A percentile compares a stretch with the other conserved stretches of the same genome.
Conservation (phyloP, 768 basidiomycete species). For the Clitopilus hobsonii region DNA sequence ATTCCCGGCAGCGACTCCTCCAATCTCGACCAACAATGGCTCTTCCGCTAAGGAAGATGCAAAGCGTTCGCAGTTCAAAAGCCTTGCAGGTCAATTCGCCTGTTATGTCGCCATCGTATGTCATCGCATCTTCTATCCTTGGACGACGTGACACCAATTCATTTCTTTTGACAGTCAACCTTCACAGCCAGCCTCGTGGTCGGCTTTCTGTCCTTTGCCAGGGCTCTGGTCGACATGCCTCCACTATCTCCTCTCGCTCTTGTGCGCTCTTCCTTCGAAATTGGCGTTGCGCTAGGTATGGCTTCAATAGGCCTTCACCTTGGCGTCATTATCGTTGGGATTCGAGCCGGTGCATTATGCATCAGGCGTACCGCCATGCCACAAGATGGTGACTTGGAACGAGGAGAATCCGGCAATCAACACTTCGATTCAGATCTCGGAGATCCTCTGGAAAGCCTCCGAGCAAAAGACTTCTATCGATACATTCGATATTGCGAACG, state of each 20-base stretch:
- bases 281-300: conserved; percentile 9
- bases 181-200: conserved; percentile 1
- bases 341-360: conserved; percentile 9
- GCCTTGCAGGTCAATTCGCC: not conserved
- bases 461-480: conserved; percentile 2
- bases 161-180: not conserved
- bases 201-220: not conserved
- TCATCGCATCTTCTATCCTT: not conserved
- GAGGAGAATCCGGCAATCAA: not conserved
- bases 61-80: not conserved
- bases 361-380: conserved; percentile 3
- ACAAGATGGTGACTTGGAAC: not conserved
- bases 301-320: conserved; percentile 8
- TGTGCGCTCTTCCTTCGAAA: conserved; percentile 2
- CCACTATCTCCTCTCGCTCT: not conserved
- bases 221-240: not conserved
- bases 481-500: conserved; percentile 11
- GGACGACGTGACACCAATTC: not conserved
- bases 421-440: not conserved
- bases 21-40: not conserved
- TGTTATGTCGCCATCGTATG: not conserved
- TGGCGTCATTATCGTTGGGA: conserved; percentile 11
- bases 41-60: not conserved
- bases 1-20: no score
- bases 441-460: not conserved